phyloP scores from a whole-genome alignment of 2,329 filamentous ascomycete genomes.

The Verticillium nubilum region DNA sequence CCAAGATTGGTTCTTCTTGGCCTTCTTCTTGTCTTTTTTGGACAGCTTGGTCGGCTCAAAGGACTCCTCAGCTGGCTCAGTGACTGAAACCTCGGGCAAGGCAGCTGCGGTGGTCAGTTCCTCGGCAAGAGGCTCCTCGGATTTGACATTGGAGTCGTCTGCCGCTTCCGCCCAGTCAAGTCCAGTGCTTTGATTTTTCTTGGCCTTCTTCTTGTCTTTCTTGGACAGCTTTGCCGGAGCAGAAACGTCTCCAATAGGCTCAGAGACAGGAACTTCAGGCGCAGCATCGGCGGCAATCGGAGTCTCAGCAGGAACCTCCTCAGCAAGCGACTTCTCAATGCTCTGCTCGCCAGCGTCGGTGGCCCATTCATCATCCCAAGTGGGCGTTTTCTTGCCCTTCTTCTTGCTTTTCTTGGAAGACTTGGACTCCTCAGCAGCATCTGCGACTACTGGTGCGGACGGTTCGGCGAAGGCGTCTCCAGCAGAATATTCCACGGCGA shows the following conservation, averaged over 20 bases:
- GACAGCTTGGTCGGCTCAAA: slow-evolving; percentile 23
- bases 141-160: background rate
- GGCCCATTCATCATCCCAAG: slow-evolving; percentile 2
- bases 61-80: background rate
- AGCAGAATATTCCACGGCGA: background rate
- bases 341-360: background rate
- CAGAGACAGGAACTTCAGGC: background rate
- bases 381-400: slow-evolving; percentile 10
- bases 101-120: background rate
- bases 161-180: background rate
- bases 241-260: slow-evolving; percentile 13
- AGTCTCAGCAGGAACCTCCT: slow-evolving; percentile 7
- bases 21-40: slow-evolving; percentile 17
- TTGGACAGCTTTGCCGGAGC: slow-evolving; percentile 25
- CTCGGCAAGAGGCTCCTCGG: background rate
- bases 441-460: background rate
- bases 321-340: slow-evolving; percentile 7
- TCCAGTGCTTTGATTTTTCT: background rate
- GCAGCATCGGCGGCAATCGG: background rate
- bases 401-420: slow-evolving; percentile 5
- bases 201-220: slow-evolving; percentile 37
- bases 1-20: slow-evolving; percentile 11
- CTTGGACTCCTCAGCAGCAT: slow-evolving; percentile 10
- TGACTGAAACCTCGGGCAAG: background rate
- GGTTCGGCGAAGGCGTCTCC: background rate